phyloP scores from a whole-genome alignment of 1,284 basidiomycete genomes.

The Papiliotrema fonsecae region DNA sequence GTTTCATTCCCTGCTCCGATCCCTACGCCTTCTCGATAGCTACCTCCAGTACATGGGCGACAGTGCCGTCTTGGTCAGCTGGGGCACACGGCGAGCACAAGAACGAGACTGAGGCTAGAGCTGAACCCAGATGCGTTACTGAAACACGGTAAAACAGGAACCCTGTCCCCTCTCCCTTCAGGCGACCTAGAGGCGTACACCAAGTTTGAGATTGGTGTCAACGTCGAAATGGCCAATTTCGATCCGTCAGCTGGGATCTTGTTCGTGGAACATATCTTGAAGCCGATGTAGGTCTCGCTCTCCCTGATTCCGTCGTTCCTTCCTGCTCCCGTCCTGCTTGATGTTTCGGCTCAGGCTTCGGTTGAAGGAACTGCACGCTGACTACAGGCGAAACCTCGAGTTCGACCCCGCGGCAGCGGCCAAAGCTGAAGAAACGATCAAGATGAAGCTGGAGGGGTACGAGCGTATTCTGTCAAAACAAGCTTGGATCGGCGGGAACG shows the following conservation, averaged over 20 bases:
- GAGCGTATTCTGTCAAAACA: constrained; percentile 55
- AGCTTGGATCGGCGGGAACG: constrained; percentile 55
- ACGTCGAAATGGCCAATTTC: constrained; percentile 56
- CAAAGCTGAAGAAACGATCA: constrained; percentile 36
- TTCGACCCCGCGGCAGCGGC: constrained; percentile 43
- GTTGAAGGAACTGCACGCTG: neutral
- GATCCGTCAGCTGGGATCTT: constrained; percentile 50
- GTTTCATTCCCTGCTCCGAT: too few relatives aligned
- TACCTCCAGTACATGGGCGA: too few relatives aligned
- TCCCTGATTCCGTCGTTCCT: neutral
- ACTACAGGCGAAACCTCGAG: constrained; percentile 15
- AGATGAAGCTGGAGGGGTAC: constrained; percentile 52
- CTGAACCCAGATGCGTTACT: too few relatives aligned
- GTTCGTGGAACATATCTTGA: constrained; percentile 50
- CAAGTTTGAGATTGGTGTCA: constrained; percentile 57
- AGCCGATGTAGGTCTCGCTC: constrained; percentile 7
- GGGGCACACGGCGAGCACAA: too few relatives aligned
- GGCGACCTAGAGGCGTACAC: constrained; percentile 48
- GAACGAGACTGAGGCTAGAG: too few relatives aligned
- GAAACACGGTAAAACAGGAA: too few relatives aligned
- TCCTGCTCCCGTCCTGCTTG: neutral
- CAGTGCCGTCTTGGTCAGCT: too few relatives aligned
- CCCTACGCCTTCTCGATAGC: too few relatives aligned
- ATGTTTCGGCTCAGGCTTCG: neutral
- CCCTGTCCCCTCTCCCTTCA: constrained; percentile 27